Percentiles rank a stretch among this genome's conserved stretches.
Evolutionary conservation across 345 rosid genomes (phyloP).

Genomic region (Hirschfeldia incana): DNA sequence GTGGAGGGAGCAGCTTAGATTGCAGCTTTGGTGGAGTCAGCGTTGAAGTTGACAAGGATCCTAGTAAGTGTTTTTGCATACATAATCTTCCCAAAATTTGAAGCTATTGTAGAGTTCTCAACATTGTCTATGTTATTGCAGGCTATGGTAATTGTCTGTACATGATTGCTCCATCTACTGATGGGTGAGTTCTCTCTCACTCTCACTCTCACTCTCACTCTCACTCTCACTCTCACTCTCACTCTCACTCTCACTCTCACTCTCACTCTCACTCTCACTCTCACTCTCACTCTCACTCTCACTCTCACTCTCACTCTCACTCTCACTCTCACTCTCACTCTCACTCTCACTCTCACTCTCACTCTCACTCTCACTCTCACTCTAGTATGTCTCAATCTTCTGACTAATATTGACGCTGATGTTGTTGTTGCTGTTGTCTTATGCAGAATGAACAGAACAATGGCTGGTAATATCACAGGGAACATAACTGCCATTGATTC

Average conservation of each 20-base stretch:
- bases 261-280: no score
- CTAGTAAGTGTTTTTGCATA: constrained; percentile 56
- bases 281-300: no score
- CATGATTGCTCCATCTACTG: constrained; percentile 43
- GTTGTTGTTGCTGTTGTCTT: neutral
- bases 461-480: constrained; percentile 35
- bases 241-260: no score
- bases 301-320: no score
- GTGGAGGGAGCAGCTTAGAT: constrained; percentile 71
- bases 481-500: constrained; percentile 43
- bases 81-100: no score
- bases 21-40: constrained; percentile 89
- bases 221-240: no score
- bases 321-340: no score
- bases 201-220: neutral
- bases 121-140: constrained; percentile 34
- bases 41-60: constrained; percentile 78
- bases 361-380: neutral
- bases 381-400: neutral
- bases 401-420: neutral
- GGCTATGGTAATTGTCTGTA: constrained; percentile 68
- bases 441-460: constrained; percentile 34
- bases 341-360: no score
- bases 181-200: constrained; percentile 45
- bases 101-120: neutral